These are phyloP conservation scores for Acer saccharum DNA, from an alignment of 345 rosid species.

Conservation along the genomic window DNA sequence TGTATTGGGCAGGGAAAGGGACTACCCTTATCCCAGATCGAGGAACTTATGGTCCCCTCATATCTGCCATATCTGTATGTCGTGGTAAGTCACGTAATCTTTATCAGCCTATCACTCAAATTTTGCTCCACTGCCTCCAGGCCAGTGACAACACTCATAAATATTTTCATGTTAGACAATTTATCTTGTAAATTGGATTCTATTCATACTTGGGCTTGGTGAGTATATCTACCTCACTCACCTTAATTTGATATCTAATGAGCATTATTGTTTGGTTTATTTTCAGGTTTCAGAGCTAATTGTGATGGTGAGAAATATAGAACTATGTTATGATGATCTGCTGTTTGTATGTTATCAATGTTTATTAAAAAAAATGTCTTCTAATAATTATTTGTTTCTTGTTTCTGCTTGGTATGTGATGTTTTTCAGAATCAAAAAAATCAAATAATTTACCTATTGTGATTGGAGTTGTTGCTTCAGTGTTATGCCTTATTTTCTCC, in stretches of 20 bases:
- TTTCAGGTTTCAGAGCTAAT: neutral
- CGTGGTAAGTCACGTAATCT: conserved; percentile 22
- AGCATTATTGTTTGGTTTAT: neutral
- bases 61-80: conserved; percentile 48
- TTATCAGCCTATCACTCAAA: neutral
- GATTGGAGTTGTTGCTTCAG: conserved; percentile 23
- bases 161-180: neutral
- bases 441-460: neutral
- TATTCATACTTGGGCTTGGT: neutral
- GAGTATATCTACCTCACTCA: neutral
- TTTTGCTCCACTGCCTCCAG: neutral
- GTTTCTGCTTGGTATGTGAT: neutral
- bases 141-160: neutral
- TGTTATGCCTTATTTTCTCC: conserved; percentile 11
- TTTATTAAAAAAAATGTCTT: neutral
- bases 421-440: neutral
- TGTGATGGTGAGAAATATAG: conserved; percentile 5
- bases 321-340: neutral
- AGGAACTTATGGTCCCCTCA: conserved; percentile 47
- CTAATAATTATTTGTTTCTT: neutral
- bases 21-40: conserved; percentile 37
- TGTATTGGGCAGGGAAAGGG: conserved; percentile 45
- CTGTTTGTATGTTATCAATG: neutral
- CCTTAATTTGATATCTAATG: neutral
- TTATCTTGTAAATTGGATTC: neutral